A percentile compares a stretch with the other conserved stretches of the same genome.
These are phyloP conservation scores for Pezizomycotina sp. DNA, from an alignment of 2,329 filamentous ascomycete genomes.

Conservation along the genomic window DNA sequence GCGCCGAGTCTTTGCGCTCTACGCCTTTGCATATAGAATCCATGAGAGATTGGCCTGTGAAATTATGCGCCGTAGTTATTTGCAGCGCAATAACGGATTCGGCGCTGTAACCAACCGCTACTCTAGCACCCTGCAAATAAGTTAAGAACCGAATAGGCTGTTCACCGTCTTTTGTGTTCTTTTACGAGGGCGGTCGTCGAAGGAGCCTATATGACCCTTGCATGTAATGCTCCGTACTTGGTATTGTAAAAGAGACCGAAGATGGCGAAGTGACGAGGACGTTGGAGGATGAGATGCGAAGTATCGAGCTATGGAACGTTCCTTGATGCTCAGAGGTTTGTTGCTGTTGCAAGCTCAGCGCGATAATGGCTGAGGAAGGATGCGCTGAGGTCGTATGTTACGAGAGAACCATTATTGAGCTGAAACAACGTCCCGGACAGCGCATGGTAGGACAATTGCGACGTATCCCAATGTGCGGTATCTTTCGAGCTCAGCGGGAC, in stretches of 20 bases:
- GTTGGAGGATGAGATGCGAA: too few relatives aligned
- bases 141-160: conserved; percentile 14
- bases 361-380: too few relatives aligned
- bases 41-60: conserved; percentile 14
- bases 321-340: too few relatives aligned
- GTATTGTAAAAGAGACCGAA: conserved; percentile 18
- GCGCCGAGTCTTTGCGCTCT: conserved; percentile 7
- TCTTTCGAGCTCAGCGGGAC: conserved; percentile 8
- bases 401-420: conserved; percentile 7
- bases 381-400: conserved; percentile 14
- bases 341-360: conserved; percentile 14
- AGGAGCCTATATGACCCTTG: too few relatives aligned
- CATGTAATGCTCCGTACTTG: conserved; percentile 18
- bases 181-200: too few relatives aligned
- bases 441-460: conserved; percentile 14
- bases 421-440: conserved; percentile 12
- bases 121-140: conserved; percentile 14
- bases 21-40: conserved; percentile 18
- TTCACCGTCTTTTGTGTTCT: too few relatives aligned
- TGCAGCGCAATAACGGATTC: conserved; percentile 17
- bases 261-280: too few relatives aligned
- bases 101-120: conserved; percentile 16
- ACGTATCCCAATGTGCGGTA: conserved; percentile 1
- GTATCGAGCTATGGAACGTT: too few relatives aligned
- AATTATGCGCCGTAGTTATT: conserved; percentile 14